Percentiles rank a stretch among this genome's conserved stretches.
Evolutionary conservation across 2,329 filamentous ascomycete species (phyloP).

Genomic region (Claviceps sp.): DNA sequence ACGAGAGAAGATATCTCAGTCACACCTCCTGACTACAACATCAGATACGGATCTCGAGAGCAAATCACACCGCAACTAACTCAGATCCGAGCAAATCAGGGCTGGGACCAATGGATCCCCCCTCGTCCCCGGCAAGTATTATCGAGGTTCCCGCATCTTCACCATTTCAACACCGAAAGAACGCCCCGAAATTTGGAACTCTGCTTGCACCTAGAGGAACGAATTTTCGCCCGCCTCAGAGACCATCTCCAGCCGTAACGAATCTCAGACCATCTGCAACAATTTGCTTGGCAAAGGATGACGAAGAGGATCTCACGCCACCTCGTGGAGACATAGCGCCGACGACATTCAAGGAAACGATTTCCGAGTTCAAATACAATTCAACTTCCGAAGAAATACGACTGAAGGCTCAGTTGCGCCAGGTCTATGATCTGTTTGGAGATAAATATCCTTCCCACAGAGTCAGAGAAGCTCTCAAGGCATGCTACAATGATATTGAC

Average conservation of each 20-base stretch:
- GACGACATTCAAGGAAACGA: conserved; percentile 35
- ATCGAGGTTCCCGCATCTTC: conserved; percentile 87
- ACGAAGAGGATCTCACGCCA: conserved; percentile 32
- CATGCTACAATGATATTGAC: conserved; percentile 21
- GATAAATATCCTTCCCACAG: conserved; percentile 16
- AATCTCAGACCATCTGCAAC: conserved; percentile 23
- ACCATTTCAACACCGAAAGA: conserved; percentile 38
- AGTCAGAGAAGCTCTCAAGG: conserved; percentile 20
- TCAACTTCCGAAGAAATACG: conserved; percentile 27
- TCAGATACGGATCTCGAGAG: conserved; percentile 13
- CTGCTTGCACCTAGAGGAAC: conserved; percentile 68
- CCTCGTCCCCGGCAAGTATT: conserved; percentile 31
- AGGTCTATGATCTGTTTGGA: conserved; percentile 24
- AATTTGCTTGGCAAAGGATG: conserved; percentile 36
- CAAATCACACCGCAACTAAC: conserved; percentile 28
- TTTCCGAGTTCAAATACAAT: conserved; percentile 32
- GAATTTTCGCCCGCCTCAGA: conserved; percentile 41
- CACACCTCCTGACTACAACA: conserved; percentile 23
- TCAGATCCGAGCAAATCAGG: conserved; percentile 30
- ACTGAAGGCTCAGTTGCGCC: conserved; percentile 21
- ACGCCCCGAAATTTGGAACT: conserved; percentile 28
- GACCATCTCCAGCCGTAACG: conserved; percentile 10
- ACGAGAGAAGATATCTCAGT: conserved; percentile 32
- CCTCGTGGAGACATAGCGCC: conserved; percentile 49
- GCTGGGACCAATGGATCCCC: conserved; percentile 15